Base-by-base conservation (phyloP, 1,284 basidiomycete genomes). In the Pyrrhoderma lamaoense region DNA sequence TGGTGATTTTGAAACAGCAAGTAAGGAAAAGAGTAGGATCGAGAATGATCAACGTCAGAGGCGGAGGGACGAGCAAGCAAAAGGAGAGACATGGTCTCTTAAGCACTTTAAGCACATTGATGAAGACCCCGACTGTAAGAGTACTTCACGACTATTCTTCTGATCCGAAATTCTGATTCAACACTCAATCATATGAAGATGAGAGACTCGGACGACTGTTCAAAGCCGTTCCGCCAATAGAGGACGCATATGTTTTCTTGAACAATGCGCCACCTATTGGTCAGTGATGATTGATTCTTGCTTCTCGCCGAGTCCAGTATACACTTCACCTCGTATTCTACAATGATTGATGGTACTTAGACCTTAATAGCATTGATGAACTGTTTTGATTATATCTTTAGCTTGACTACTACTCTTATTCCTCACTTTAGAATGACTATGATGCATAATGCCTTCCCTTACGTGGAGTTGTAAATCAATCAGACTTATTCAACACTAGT, bases 1-100 rank as follows among this genome's bases (percentile, higher is more conserved):
- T 47, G 89, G 90, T 19, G 89, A 98, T 65, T 98, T 93, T 64
- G 95, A 98, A 47, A 68, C 76, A n/a, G 95, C 96, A 2, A 87
- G 85, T 59, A 74, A 70, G 62, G 94, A 94, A 66, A 99, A 99
- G 82, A 80, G 77, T 38, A 77, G 81, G 66, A 94, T 99, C 56
- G 95, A 98, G 89, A 96, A 96, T 60, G 89, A 94, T 44, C 93
- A 97, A 71, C 75, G 95, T 53, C 89, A 94, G 67, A 77, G 82
- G 67, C 75, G 95, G 60, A 86, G 82, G 65, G 90, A 94, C 60
- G 95, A 98, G 69, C 64, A 65, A 8, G 82, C 86, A 1, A 80
- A 74, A 14, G 85, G 81, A 2, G 82, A 76, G 14, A 71, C 75
- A 1, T 96, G 94, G 90, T 64, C 79, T 59, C 67, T 88, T 58